Evolutionary conservation across 495 filamentous ascomycete species (phyloP), one percentile per base, ranked within the genome.

Genomic region (Penicillium fimorum): DNA sequence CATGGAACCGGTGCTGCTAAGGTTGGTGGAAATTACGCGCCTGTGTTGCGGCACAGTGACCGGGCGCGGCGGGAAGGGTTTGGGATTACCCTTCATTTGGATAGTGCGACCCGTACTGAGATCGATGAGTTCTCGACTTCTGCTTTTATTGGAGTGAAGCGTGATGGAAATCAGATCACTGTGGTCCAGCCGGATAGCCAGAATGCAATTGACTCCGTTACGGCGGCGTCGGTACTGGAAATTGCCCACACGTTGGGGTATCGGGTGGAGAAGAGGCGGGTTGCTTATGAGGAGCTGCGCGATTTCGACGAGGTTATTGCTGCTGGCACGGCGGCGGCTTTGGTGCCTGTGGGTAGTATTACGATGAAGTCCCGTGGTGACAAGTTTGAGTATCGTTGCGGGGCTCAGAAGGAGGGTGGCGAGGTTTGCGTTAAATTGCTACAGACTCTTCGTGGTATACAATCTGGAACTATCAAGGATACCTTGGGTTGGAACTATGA

Each of bases 81-180:
- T 63, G 89, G 88, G 5, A 96, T 96, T 59, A 96, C 92, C 10
- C 75, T 96, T 59, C 91, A 96, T 66, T 73, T 96, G 43, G 91
- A 96, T 64, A 92, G 89, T 64, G 82, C 83, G 69, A 87, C 82
- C 12, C 80, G 90, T 55, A 86, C 80, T 22, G 88, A 88, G 70
- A 80, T 96, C 42, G 92, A 96, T 60, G 92, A 96, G 75, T 96
- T 96, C 59, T 91, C 87, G 47, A 96, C 92, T 0, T 87, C 83
- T 33, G 92, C 88, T 1, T 95, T 96, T 57, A 84, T 96, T 51
- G 92, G 89, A 0, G 86, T 87, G 6, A 75, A 81, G 59, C 80
- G 83, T 40, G 74, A 71, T 41, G 59, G 57, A 0, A 74, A 83
- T 2, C 55, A 78, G n/a, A 76, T 87, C 15, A 92, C 83, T 15